Conservation (phyloP, 805 yeast genomes). For the Spathaspora hagerdaliae region DNA sequence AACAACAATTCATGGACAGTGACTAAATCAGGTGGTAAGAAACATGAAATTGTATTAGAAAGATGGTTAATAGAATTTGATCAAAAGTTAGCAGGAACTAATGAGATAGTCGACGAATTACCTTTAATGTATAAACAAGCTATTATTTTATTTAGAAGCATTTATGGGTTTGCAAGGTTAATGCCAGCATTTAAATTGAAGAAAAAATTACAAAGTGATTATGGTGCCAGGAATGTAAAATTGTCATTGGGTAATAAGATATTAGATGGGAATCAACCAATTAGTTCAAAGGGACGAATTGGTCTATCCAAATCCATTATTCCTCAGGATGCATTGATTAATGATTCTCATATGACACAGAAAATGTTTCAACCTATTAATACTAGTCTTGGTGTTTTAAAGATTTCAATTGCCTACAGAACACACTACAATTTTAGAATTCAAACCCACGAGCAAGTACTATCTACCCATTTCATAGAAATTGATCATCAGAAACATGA, state of each 20-base stretch:
- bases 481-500: constrained; percentile 30
- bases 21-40: constrained; percentile 53
- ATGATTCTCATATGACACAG: constrained; percentile 53
- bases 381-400: constrained; percentile 71
- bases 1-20: constrained; percentile 53
- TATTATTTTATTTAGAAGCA: constrained; percentile 66
- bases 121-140: constrained; percentile 72
- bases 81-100: constrained; percentile 31
- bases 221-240: constrained; percentile 6
- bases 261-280: constrained; percentile 74
- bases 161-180: constrained; percentile 61
- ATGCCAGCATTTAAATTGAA: constrained; percentile 69
- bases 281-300: constrained; percentile 76
- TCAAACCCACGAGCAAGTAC: constrained; percentile 60
- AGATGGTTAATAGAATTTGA: constrained; percentile 90
- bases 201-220: constrained; percentile 18
- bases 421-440: constrained; percentile 64
- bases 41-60: constrained; percentile 85
- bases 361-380: constrained; percentile 65
- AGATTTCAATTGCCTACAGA: constrained; percentile 77
- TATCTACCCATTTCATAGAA: constrained; percentile 53
- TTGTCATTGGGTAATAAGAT: constrained; percentile 56
- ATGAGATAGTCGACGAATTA: constrained; percentile 45
- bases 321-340: constrained; percentile 31
- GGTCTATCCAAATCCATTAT: constrained; percentile 73